Percentiles rank a stretch among this genome's conserved stretches.
phyloP scores from a whole-genome alignment of 805 yeast species.

The Dipodascus geniculatus region DNA sequence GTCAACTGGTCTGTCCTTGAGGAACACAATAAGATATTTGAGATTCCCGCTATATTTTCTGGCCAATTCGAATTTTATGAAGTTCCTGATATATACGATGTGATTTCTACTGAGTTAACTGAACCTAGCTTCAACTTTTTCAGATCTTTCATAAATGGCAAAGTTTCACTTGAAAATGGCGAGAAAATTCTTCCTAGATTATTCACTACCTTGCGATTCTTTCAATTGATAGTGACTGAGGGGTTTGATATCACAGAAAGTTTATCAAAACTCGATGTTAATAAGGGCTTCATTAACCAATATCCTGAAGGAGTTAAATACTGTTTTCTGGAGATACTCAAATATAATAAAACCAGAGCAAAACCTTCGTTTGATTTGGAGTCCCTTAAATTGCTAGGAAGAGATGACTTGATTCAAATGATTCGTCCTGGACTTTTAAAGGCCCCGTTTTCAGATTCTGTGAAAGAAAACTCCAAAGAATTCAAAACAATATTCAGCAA shows the following conservation, averaged over 20 bases:
- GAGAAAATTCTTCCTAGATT: neutral
- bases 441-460: neutral
- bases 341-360: neutral
- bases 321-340: neutral
- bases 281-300: neutral
- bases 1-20: neutral
- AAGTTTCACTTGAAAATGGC: neutral
- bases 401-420: slow-evolving; percentile 5
- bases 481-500: slow-evolving; percentile 31
- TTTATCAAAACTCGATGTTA: neutral
- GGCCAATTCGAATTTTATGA: neutral
- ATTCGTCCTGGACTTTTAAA: neutral
- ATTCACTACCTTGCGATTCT: neutral
- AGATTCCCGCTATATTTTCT: neutral
- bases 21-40: neutral
- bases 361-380: neutral
- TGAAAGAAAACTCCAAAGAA: slow-evolving; percentile 26
- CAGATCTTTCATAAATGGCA: neutral
- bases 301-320: neutral
- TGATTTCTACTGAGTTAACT: neutral
- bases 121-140: neutral
- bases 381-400: slow-evolving; percentile 1
- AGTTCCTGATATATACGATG: neutral
- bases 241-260: neutral
- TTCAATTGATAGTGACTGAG: neutral